A percentile compares a stretch with the other conserved stretches of the same genome.
These are phyloP conservation scores for Fusarium annulatum DNA, from an alignment of 2,329 filamentous ascomycete genomes.

Conservation along the genomic window DNA sequence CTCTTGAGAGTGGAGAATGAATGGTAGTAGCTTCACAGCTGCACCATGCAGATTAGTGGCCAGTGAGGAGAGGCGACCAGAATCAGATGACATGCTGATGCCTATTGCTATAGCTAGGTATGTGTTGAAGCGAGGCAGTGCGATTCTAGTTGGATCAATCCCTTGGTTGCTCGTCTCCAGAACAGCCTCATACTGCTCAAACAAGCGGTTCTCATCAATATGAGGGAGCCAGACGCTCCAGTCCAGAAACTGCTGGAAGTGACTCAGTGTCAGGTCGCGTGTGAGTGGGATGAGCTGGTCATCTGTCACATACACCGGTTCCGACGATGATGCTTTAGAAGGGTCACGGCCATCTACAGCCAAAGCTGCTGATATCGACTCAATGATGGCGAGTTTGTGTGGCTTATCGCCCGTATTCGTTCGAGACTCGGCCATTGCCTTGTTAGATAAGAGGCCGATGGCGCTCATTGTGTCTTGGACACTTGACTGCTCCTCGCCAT, in stretches of 20 bases:
- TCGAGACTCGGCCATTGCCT: constrained; percentile 24
- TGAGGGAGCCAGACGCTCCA: constrained; percentile 17
- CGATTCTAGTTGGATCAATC: background rate
- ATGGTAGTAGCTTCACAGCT: constrained; percentile 1
- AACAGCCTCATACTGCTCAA: constrained; percentile 7
- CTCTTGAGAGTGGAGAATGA: constrained; percentile 2
- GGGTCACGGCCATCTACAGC: constrained; percentile 18
- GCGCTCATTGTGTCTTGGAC: constrained; percentile 32
- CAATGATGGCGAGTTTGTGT: constrained; percentile 15
- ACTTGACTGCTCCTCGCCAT: constrained; percentile 16
- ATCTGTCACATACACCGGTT: background rate
- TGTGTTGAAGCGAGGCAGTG: constrained; percentile 7
- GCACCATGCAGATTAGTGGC: background rate
- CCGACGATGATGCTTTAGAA: background rate
- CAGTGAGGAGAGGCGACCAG: background rate
- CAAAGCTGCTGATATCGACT: constrained; percentile 13
- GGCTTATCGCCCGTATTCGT: background rate
- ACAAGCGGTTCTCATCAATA: background rate
- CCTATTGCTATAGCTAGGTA: constrained; percentile 12
- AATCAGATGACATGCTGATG: constrained; percentile 16
- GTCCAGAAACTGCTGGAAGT: background rate
- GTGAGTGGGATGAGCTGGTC: background rate
- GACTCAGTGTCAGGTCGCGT: background rate
- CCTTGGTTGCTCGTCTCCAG: background rate
- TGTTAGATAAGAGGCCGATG: constrained; percentile 21